Evolutionary conservation across 441 rosid genomes (phyloP).

Genomic region (Mallotus repandus): DNA sequence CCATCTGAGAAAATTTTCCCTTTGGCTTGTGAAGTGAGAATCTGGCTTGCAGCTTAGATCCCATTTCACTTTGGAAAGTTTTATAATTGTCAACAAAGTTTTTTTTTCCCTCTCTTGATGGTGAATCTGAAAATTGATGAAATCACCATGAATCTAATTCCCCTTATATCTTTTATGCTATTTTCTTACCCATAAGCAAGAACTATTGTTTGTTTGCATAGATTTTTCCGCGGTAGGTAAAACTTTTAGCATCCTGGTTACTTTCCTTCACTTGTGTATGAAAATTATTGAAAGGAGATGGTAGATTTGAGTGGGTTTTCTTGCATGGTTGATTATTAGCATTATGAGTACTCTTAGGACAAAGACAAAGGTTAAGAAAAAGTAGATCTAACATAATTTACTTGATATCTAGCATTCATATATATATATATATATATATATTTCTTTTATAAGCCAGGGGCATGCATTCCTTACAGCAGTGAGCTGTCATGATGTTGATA

Average conservation of each 20-base stretch:
- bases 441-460: background rate
- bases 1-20: background rate
- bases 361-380: slow-evolving; percentile 7
- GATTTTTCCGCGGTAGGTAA: too few relatives aligned
- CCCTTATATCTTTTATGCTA: background rate
- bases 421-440: too few relatives aligned
- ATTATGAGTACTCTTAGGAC: background rate
- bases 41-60: background rate
- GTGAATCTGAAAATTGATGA: slow-evolving; percentile 8
- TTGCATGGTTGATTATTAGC: slow-evolving; percentile 11
- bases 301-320: slow-evolving; percentile 8
- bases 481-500: slow-evolving; percentile 42
- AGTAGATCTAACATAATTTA: slow-evolving; percentile 14
- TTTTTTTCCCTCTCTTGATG: background rate
- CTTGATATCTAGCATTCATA: background rate
- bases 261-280: background rate
- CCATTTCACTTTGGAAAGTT: background rate
- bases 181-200: background rate
- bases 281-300: background rate
- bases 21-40: background rate
- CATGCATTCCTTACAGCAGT: slow-evolving; percentile 10
- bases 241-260: too few relatives aligned
- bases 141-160: slow-evolving; percentile 7
- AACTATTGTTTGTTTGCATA: background rate
- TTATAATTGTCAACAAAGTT: slow-evolving; percentile 2